Evolutionary conservation across 1,139 yeast genomes (phyloP).

Genomic region (Blastobotrys raffinosifermentans): DNA sequence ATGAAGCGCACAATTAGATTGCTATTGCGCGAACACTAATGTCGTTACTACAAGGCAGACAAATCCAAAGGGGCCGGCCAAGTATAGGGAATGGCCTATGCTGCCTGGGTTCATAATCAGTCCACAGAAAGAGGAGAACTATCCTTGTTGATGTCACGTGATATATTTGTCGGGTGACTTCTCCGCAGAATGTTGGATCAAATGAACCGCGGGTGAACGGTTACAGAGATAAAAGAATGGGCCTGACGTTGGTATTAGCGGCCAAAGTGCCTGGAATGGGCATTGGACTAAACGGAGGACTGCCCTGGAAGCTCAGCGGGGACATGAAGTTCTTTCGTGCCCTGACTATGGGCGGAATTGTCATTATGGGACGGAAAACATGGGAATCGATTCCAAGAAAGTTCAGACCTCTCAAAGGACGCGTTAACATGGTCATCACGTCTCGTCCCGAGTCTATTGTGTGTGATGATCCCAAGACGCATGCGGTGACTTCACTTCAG

Average conservation of each 20-base stretch:
- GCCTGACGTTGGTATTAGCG: constrained; percentile 61
- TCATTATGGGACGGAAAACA: constrained; percentile 93
- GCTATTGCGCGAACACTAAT: too few species aligned
- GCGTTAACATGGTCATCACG: constrained; percentile 73
- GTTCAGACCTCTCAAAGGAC: constrained; percentile 74
- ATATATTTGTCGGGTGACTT: too few species aligned
- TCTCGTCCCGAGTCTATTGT: constrained; percentile 30
- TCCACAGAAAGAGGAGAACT: too few species aligned
- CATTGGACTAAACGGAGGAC: constrained; percentile 71
- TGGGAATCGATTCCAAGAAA: constrained; percentile 89
- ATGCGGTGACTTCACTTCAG: constrained; percentile 44
- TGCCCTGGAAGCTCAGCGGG: constrained; percentile 83
- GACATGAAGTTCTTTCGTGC: constrained; percentile 83
- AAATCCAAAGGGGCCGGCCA: too few species aligned
- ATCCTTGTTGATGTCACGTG: too few species aligned
- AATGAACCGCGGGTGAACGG: too few species aligned
- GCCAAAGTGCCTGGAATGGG: constrained; percentile 77
- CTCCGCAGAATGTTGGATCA: too few species aligned
- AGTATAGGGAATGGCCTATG: too few species aligned
- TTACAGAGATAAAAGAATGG: too few species aligned
- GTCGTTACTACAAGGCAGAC: too few species aligned
- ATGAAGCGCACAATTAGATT: too few species aligned
- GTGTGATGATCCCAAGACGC: constrained; percentile 30
- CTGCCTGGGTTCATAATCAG: too few species aligned
- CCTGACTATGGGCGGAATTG: constrained; percentile 72